Evolutionary conservation across 495 filamentous ascomycete genomes (phyloP), one percentile per base, ranked within the genome.

Genomic region (Aspergillus sparsus): DNA sequence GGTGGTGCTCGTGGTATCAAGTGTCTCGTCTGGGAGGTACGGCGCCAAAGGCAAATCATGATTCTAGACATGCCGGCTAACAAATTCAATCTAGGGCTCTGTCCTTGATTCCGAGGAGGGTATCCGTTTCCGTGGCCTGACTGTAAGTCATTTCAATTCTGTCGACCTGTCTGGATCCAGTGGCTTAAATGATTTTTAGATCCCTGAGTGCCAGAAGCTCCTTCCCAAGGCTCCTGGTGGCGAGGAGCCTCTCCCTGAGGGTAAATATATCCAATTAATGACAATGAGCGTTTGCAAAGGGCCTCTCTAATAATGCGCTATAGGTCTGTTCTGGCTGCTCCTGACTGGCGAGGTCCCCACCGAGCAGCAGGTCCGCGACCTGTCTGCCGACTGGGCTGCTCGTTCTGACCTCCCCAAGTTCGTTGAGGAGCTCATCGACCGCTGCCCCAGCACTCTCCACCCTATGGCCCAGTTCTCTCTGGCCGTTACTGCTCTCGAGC

Each of bases 401-500:
- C 93, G 95, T 71, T 90, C 95, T 76, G 90, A 92, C 69, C 78
- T 98, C 61, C 95, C 94, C 74, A 93, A 93, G 81, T 98, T 93
- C 81, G 82, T 98, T 71, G 92, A 97, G 82, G 94, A 98, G 81
- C 87, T 98, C 70, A 96, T 98, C 79, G 94, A 98, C 87, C 92
- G 93, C 79, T 98, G 92, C 88, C 94, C 94, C 62, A 92, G 82
- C 81, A 91, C 93, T 77, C 90, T 98, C 65, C 94, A 98, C 87
- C 95, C 94, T 73, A 98, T 98, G 94, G 92, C 95, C 53, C 94
- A 98, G 84, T 96, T 98, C 85, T 97, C 95, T 39, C 79, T 98
- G 67, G 94, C 95, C 66, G 92, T 98, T 67, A 97, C 89, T 66
- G 94, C 94, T 72, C 91, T 98, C 65, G 95, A 98, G 86, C 92